Percentiles rank a stretch among this genome's conserved stretches.
These are phyloP conservation scores for Lanmaoa rubissima DNA, from an alignment of 768 basidiomycete genomes.

Conservation along the genomic window DNA sequence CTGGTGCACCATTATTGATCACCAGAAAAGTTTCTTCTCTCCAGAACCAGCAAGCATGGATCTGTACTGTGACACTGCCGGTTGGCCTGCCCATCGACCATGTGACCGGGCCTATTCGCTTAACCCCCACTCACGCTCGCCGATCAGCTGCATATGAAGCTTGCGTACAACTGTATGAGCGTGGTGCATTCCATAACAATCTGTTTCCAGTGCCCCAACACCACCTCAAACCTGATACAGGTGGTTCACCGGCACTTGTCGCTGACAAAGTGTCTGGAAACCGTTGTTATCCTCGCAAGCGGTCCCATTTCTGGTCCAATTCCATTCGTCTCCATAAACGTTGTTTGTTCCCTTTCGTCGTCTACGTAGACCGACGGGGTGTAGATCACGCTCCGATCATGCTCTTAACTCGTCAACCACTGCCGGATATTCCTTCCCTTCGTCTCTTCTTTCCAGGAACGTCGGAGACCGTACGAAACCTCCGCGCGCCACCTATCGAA, in stretches of 20 bases:
- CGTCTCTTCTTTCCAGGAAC: slow-evolving; percentile 57
- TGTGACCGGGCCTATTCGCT: slow-evolving; percentile 45
- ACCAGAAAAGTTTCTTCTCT: slow-evolving; percentile 24
- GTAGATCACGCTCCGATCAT: slow-evolving; percentile 55
- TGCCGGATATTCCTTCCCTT: slow-evolving; percentile 57
- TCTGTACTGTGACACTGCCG: slow-evolving; percentile 51
- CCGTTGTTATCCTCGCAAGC: slow-evolving; percentile 54
- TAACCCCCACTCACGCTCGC: slow-evolving; percentile 51
- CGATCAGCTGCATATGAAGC: slow-evolving; percentile 57
- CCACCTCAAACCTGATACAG: neutral
- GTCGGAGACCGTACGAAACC: slow-evolving; percentile 42
- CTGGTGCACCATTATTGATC: slow-evolving; percentile 19
- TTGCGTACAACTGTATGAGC: slow-evolving; percentile 48
- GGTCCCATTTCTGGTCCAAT: slow-evolving; percentile 68
- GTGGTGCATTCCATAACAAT: slow-evolving; percentile 51
- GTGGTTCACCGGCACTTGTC: slow-evolving; percentile 8
- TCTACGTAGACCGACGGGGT: slow-evolving; percentile 29
- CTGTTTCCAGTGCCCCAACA: slow-evolving; percentile 35
- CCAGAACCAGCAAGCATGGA: slow-evolving; percentile 27
- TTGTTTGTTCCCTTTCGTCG: slow-evolving; percentile 40
- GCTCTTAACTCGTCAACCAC: slow-evolving; percentile 63
- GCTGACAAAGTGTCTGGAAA: slow-evolving; percentile 40
- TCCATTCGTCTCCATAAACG: slow-evolving; percentile 25
- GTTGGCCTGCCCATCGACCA: slow-evolving; percentile 40
- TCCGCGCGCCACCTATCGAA: slow-evolving; percentile 47